Conservation (phyloP, 2,329 filamentous ascomycete species). For the Epichloe hybrida region DNA sequence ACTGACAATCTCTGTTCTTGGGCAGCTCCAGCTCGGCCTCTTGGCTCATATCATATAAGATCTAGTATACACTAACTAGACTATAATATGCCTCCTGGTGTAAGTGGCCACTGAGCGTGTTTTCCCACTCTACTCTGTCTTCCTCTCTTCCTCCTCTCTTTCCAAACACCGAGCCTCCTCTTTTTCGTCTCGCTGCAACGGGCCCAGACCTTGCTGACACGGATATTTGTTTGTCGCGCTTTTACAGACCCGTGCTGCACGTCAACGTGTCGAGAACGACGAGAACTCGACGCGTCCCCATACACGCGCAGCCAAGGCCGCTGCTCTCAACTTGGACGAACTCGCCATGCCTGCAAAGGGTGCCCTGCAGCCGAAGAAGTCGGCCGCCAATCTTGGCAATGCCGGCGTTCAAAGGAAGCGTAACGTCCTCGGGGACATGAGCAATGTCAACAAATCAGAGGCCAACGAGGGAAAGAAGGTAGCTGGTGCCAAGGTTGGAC, state of each 20-base stretch:
- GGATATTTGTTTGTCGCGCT: neutral
- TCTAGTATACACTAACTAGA: conserved; percentile 11
- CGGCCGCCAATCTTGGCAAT: conserved; percentile 34
- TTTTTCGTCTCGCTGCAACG: conserved; percentile 11
- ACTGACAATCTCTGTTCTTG: conserved; percentile 7
- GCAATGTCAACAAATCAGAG: conserved; percentile 79
- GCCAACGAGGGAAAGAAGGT: conserved; percentile 62
- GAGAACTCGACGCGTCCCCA: conserved; percentile 75
- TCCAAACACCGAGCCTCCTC: neutral
- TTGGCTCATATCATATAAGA: conserved; percentile 6
- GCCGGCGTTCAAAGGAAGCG: conserved; percentile 52
- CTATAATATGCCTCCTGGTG: conserved; percentile 22
- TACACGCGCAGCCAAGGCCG: conserved; percentile 87
- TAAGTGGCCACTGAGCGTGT: conserved; percentile 12
- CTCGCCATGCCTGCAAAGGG: conserved; percentile 43
- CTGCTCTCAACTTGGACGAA: conserved; percentile 56
- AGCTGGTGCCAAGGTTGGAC: conserved; percentile 45
- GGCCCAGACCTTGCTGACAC: conserved; percentile 6
- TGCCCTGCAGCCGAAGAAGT: conserved; percentile 58
- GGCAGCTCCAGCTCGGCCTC: conserved; percentile 7
- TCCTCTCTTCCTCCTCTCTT: neutral
- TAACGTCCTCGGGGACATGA: conserved; percentile 81
- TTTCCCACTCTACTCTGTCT: neutral
- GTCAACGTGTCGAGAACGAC: conserved; percentile 80
- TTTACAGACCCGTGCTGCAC: conserved; percentile 50